A percentile compares a stretch with the other conserved stretches of the same genome.
Conservation (phyloP, 768 basidiomycete genomes). For the Lanmaoa rubissima region DNA sequence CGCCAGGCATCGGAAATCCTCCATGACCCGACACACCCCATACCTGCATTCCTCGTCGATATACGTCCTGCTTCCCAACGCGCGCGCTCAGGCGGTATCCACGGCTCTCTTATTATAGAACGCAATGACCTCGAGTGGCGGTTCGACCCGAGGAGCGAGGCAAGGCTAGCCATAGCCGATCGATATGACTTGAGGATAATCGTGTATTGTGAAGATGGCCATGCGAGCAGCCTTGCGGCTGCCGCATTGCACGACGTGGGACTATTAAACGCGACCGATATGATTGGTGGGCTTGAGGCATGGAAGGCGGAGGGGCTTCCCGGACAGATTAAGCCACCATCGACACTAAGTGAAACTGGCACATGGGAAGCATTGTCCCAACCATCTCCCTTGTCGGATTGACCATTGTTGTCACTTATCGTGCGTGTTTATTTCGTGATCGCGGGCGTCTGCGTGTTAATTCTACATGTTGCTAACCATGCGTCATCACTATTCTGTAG, state of each 20-base stretch:
- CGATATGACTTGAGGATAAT: constrained; percentile 75
- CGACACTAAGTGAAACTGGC: constrained; percentile 27
- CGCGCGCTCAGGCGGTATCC: constrained; percentile 53
- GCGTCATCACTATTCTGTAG: not conserved
- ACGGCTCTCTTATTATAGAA: constrained; percentile 70
- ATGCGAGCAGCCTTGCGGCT: constrained; percentile 71
- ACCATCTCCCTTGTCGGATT: constrained; percentile 26
- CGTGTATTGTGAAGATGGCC: constrained; percentile 73
- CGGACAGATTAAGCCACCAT: constrained; percentile 39
- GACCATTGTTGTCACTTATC: not conserved
- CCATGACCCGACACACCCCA: constrained; percentile 46
- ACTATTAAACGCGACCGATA: constrained; percentile 71
- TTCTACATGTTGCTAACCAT: not conserved
- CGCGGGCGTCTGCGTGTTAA: not conserved
- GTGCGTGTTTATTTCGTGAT: constrained; percentile 2
- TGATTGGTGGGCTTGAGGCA: constrained; percentile 69
- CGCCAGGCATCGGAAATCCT: constrained; percentile 60
- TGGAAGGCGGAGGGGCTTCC: constrained; percentile 72
- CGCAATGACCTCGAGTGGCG: constrained; percentile 79
- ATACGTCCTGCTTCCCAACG: constrained; percentile 69
- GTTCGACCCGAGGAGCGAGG: constrained; percentile 66
- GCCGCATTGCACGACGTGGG: constrained; percentile 67
- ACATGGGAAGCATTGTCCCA: constrained; percentile 33
- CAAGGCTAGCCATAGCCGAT: constrained; percentile 64
- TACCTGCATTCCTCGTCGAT: constrained; percentile 74